Evolutionary conservation across 1,139 yeast species (phyloP), one percentile per base, ranked within the genome.

Genomic region (Yamadazyma spencermartinsiae): DNA sequence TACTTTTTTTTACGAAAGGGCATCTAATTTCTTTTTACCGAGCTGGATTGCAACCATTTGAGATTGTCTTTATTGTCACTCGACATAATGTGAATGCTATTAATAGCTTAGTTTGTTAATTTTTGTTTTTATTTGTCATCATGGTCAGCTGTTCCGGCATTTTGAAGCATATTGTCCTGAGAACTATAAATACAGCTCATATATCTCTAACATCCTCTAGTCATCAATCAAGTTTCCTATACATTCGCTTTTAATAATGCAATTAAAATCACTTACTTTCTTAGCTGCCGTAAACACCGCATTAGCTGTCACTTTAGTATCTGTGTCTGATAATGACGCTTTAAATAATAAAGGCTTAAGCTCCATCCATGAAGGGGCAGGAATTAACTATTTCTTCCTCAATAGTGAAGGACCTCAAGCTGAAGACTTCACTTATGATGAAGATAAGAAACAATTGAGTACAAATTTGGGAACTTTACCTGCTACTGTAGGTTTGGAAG

Each of bases 301-400:
- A 35, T 35, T 57, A 26, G 54, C 64, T 29, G 52, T 59, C 34
- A 55, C 58, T 34, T 37, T 46, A 32, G 38, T 33, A 16, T 41
- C 51, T 24, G 48, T 43, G 35, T 60, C 73, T 11, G 51, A 57
- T 31, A 44, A 50, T 37, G 37, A 34, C 23, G 49, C 45, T 12
- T 34, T 56, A 33, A 48, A 50, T 45, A 66, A 64, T 26, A 41
- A 55, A 31, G 69, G 65, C 34, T 46, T 74, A 36, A 47, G 54
- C 34, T 49, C 68, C 23, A 48, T 47, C 32, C 82, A 76, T 53
- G 80, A 74, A 58, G 83, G 83, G 54, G 83, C 83, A 37, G 84
- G 74, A 42, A 56, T 75, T 48, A 67, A 72, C 61, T 77, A 73
- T 55, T 53, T 68, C 39, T 65, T 72, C 54, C 41, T 37, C 21